phyloP scores from a whole-genome alignment of 129 eudicot genomes.

The carrot (Daucus carota) region DH1_v3.0 NC_030383.2:48835501-48836000 shows the following conservation, averaged over 20 bases:
- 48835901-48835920: background rate
- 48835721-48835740: background rate
- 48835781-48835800: background rate
- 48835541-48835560: too few relatives aligned
- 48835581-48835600: too few relatives aligned
- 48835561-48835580: too few relatives aligned
- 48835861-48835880: background rate
- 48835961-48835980: too few relatives aligned
- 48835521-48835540: too few relatives aligned
- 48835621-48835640: background rate
- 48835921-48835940: background rate
- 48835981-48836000: background rate
- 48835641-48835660: background rate
- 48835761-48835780: background rate
- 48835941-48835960: background rate
- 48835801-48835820: background rate
- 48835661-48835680: background rate
- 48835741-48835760: too few relatives aligned
- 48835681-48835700: background rate
- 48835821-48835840: background rate
- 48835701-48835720: background rate
- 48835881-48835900: background rate
- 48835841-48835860: background rate
- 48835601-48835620: background rate
- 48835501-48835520: too few relatives aligned